These are phyloP conservation scores for Erysimum cheiranthoides DNA, from an alignment of 345 rosid species.

Conservation along the genomic window DNA sequence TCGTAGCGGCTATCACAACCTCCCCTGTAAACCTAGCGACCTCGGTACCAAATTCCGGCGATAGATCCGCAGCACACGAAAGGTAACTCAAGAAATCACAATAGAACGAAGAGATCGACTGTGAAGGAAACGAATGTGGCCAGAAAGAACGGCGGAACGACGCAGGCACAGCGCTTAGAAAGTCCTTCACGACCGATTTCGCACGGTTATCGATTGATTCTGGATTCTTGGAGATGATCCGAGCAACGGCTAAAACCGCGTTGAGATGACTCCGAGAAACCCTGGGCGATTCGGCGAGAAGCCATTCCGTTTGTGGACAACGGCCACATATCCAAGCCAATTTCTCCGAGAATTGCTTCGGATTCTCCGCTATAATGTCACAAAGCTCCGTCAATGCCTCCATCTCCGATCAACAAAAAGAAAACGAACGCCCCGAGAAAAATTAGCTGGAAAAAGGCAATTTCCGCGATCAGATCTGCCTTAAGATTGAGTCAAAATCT, in stretches of 20 bases:
- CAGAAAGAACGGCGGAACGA: slow-evolving; percentile 81
- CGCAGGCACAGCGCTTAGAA: slow-evolving; percentile 68
- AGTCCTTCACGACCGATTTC: slow-evolving; percentile 64
- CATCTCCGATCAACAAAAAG: slow-evolving; percentile 50
- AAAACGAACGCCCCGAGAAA: background rate
- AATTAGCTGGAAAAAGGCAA: background rate
- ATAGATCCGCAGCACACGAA: slow-evolving; percentile 54
- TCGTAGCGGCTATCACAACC: slow-evolving; percentile 60
- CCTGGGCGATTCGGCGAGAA: slow-evolving; percentile 70
- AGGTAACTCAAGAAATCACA: slow-evolving; percentile 71
- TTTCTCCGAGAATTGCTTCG: slow-evolving; percentile 80
- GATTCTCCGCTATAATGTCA: slow-evolving; percentile 78
- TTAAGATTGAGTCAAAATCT: slow-evolving; percentile 36
- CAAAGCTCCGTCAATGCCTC: slow-evolving; percentile 87
- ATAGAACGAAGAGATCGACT: slow-evolving; percentile 64
- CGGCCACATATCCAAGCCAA: slow-evolving; percentile 89
- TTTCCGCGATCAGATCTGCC: slow-evolving; percentile 42
- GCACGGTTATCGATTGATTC: slow-evolving; percentile 61
- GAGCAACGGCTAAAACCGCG: slow-evolving; percentile 79
- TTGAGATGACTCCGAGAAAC: slow-evolving; percentile 88
- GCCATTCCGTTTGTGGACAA: slow-evolving; percentile 78
- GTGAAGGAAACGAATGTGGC: slow-evolving; percentile 77
- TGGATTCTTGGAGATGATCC: slow-evolving; percentile 72
- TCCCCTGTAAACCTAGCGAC: slow-evolving; percentile 73
- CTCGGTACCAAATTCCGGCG: slow-evolving; percentile 69